These are phyloP conservation scores for Lentinula detonsa DNA, from an alignment of 768 basidiomycete species.

Conservation along the genomic window DNA sequence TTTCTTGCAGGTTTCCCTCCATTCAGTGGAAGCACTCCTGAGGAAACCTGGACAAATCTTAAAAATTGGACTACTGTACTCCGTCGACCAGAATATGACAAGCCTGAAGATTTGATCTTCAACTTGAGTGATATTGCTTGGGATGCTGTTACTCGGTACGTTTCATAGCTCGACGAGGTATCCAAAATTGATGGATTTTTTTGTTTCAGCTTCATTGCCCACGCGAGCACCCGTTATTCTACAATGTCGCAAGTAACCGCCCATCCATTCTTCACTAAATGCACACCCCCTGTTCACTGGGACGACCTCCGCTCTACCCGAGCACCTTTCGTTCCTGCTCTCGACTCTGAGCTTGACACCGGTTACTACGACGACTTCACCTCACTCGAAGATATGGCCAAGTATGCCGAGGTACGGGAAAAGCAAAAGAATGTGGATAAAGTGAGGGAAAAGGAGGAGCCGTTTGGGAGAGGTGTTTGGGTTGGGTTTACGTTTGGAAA, in stretches of 20 bases:
- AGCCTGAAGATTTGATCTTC: conserved; percentile 94
- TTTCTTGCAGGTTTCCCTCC: conserved; percentile 96
- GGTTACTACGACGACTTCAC: conserved; percentile 94
- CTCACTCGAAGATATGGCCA: conserved; percentile 90
- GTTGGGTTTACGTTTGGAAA: conserved; percentile 91
- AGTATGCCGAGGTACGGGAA: conserved; percentile 97
- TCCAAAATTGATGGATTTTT: not conserved
- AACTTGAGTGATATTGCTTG: conserved; percentile 91
- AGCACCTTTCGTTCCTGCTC: conserved; percentile 90
- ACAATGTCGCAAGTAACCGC: conserved; percentile 65
- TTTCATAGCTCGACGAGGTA: not conserved
- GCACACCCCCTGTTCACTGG: conserved; percentile 51
- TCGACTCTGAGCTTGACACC: conserved; percentile 92
- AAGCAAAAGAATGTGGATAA: conserved; percentile 93
- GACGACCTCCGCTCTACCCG: conserved; percentile 65
- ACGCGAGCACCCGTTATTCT: conserved; percentile 73
- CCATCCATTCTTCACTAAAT: conserved; percentile 77
- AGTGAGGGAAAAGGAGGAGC: conserved; percentile 84
- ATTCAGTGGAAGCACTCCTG: conserved; percentile 91
- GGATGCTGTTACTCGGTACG: conserved; percentile 86
- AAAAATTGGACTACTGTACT: conserved; percentile 97
- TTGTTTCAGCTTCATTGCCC: conserved; percentile 70
- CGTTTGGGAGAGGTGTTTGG: conserved; percentile 71
- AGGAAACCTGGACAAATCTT: conserved; percentile 98
- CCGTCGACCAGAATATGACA: conserved; percentile 90